Conservation (phyloP, 2,329 filamentous ascomycete species). For the Ceratocystis colombiana region DNA sequence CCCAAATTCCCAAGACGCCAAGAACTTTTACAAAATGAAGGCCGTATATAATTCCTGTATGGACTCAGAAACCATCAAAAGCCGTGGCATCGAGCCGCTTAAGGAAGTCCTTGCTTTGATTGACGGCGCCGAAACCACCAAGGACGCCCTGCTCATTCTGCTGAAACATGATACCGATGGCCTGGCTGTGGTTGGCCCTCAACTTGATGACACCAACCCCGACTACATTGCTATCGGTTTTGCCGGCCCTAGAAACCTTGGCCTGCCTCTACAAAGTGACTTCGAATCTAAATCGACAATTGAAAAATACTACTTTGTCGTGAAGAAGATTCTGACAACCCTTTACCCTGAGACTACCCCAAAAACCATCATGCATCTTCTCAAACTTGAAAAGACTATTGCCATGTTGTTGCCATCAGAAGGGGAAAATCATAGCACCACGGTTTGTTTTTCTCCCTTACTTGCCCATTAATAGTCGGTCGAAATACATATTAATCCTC, state of each 20-base stretch:
- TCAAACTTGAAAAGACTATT: slow-evolving; percentile 51
- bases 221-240: slow-evolving; percentile 33
- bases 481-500: too few relatives aligned
- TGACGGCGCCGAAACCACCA: slow-evolving; percentile 30
- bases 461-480: too few relatives aligned
- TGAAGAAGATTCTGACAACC: slow-evolving; percentile 28
- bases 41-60: slow-evolving; percentile 56
- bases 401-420: slow-evolving; percentile 44
- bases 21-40: slow-evolving; percentile 58
- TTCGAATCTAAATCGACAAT: slow-evolving; percentile 48
- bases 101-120: slow-evolving; percentile 46
- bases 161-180: slow-evolving; percentile 38
- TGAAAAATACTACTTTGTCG: slow-evolving; percentile 38
- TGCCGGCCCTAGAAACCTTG: slow-evolving; percentile 41
- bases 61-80: slow-evolving; percentile 48
- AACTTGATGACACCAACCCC: slow-evolving; percentile 39
- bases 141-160: slow-evolving; percentile 40
- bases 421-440: too few relatives aligned
- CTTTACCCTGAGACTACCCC: slow-evolving; percentile 33
- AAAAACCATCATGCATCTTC: slow-evolving; percentile 37
- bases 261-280: slow-evolving; percentile 52
- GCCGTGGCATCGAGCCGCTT: slow-evolving; percentile 47
- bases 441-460: too few relatives aligned
- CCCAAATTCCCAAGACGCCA: slow-evolving; percentile 39
- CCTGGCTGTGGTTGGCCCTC: slow-evolving; percentile 33